These are phyloP conservation scores for Boletus edulis DNA, from an alignment of 768 basidiomycete species.

Conservation along the genomic window DNA sequence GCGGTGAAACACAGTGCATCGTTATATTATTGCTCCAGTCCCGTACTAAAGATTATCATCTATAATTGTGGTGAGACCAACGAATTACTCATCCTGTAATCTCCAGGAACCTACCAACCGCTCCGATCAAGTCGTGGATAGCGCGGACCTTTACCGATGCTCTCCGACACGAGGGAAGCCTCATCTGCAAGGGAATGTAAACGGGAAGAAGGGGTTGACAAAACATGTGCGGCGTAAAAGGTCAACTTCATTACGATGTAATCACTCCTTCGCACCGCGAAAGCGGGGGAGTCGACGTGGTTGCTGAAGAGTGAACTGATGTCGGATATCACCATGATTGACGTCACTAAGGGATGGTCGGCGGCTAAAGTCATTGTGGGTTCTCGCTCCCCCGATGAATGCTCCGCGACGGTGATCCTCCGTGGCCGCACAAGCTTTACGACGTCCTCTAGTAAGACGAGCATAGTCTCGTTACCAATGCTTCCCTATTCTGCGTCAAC, in stretches of 20 bases:
- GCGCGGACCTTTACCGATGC: constrained; percentile 21
- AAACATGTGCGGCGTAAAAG: constrained; percentile 67
- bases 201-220: constrained; percentile 44
- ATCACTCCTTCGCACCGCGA: constrained; percentile 3
- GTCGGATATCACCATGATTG: constrained; percentile 30
- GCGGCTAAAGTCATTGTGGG: background rate
- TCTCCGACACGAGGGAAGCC: constrained; percentile 26
- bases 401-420: constrained; percentile 15
- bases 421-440: constrained; percentile 50
- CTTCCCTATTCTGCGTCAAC: constrained; percentile 28
- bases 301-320: constrained; percentile 19
- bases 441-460: constrained; percentile 57
- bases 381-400: background rate
- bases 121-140: background rate
- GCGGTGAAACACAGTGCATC: too few species aligned
- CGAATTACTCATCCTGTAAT: background rate
- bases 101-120: background rate
- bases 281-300: background rate
- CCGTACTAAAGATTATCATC: background rate
- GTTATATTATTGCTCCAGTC: too few species aligned
- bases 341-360: constrained; percentile 13
- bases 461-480: constrained; percentile 42
- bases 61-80: background rate
- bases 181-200: constrained; percentile 46
- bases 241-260: constrained; percentile 58